Conservation (phyloP, 169 alveolate species). For the Hammondia hammondi region DNA sequence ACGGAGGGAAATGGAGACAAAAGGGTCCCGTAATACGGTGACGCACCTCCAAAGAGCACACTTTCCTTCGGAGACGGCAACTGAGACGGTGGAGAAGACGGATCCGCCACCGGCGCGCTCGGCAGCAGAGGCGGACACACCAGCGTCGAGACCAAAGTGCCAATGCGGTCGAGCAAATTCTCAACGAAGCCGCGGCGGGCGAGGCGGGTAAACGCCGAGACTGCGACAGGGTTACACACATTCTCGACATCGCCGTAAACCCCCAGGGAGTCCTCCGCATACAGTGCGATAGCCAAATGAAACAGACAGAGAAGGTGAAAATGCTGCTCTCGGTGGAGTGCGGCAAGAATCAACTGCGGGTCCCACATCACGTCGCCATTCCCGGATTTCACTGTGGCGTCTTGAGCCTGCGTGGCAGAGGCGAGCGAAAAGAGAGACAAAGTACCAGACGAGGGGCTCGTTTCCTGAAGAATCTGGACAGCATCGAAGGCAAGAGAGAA, state of each 20-base stretch:
- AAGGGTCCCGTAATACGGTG: neutral
- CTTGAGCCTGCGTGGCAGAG: neutral
- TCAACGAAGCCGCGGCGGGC: slow-evolving; percentile 7
- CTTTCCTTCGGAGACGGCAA: neutral
- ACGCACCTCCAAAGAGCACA: neutral
- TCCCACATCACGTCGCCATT: slow-evolving; percentile 26
- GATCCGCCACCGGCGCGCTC: neutral
- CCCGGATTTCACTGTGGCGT: too few species aligned
- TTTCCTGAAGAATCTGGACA: slow-evolving; percentile 12
- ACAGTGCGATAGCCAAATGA: neutral
- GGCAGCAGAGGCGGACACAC: neutral
- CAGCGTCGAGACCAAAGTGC: neutral
- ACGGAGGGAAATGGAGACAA: neutral
- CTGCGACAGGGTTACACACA: neutral
- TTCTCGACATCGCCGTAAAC: neutral
- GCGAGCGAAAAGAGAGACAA: neutral
- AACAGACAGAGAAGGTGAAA: slow-evolving; percentile 48
- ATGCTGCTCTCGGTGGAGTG: slow-evolving; percentile 55
- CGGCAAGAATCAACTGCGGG: slow-evolving; percentile 50
- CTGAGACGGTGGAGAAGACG: neutral
- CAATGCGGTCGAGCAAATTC: neutral
- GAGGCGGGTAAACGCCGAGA: neutral
- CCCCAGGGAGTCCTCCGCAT: neutral
- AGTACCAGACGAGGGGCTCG: neutral
- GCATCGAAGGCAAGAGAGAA: slow-evolving; percentile 48